phyloP scores from a whole-genome alignment of 2,329 filamentous ascomycete species.

The Colletotrichum sp. region DNA sequence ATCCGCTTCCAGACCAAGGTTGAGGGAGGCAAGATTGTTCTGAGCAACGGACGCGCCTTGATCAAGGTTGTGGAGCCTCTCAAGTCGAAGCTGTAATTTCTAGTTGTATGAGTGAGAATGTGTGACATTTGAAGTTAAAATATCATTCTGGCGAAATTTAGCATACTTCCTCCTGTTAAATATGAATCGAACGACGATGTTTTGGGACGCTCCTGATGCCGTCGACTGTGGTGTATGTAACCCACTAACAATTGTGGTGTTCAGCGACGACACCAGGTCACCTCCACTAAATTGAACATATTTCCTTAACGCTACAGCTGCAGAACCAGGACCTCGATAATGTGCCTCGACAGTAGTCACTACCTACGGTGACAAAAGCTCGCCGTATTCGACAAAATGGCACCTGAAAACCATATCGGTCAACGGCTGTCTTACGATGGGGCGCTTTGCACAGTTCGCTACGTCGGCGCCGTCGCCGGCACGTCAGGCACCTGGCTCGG shows the following conservation, averaged over 20 bases:
- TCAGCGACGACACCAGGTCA: neutral
- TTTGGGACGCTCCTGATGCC: no score
- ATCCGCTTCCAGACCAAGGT: conserved; percentile 81
- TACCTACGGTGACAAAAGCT: neutral
- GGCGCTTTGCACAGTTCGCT: conserved; percentile 83
- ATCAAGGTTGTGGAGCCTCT: conserved; percentile 66
- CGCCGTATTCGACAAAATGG: conserved; percentile 35
- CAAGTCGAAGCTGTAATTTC: conserved; percentile 67
- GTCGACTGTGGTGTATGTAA: neutral
- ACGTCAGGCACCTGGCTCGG: conserved; percentile 86
- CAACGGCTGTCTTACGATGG: conserved; percentile 83
- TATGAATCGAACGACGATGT: neutral
- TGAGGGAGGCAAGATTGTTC: conserved; percentile 80
- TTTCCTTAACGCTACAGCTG: neutral
- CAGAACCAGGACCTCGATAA: neutral
- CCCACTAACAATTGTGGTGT: conserved; percentile 15
- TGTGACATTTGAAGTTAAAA: neutral
- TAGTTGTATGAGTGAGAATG: neutral
- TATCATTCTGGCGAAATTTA: neutral
- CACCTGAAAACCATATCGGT: conserved; percentile 55
- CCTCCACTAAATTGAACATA: neutral
- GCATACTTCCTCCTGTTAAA: neutral
- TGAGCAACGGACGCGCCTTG: conserved; percentile 86
- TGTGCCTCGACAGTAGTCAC: neutral
- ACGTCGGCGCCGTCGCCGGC: conserved; percentile 76